Evolutionary conservation across 345 rosid genomes (phyloP).

Genomic region (Heritiera littoralis): DNA sequence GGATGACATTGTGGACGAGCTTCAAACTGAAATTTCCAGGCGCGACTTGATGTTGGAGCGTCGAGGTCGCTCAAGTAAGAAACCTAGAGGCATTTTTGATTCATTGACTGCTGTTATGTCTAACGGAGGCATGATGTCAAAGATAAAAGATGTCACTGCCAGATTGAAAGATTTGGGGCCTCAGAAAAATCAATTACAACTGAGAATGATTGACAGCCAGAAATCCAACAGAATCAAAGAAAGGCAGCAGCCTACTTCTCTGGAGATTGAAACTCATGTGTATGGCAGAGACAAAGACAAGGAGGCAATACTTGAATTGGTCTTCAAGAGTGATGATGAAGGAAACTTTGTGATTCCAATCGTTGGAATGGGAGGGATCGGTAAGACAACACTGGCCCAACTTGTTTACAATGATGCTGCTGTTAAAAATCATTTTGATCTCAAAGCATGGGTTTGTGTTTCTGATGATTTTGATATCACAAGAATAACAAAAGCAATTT

Average conservation of each 20-base stretch:
- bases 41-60: not conserved
- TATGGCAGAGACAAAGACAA: not conserved
- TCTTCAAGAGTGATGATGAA: not conserved
- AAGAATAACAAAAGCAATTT: not conserved
- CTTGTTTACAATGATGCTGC: conserved; percentile 5
- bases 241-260: not conserved
- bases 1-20: conserved; percentile 37
- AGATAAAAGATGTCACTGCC: not conserved
- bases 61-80: not conserved
- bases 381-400: conserved; percentile 2
- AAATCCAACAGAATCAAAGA: not conserved
- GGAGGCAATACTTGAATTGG: not conserved
- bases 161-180: not conserved
- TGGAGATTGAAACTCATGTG: not conserved
- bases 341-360: not conserved
- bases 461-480: not conserved
- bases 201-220: no score
- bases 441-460: not conserved
- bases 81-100: no score
- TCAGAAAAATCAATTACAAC: not conserved
- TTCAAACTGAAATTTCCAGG: not conserved
- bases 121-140: not conserved
- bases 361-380: not conserved
- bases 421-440: not conserved
- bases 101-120: not conserved